Base-by-base conservation (phyloP, 768 basidiomycete species). In the Boletus bicolor region DNA sequence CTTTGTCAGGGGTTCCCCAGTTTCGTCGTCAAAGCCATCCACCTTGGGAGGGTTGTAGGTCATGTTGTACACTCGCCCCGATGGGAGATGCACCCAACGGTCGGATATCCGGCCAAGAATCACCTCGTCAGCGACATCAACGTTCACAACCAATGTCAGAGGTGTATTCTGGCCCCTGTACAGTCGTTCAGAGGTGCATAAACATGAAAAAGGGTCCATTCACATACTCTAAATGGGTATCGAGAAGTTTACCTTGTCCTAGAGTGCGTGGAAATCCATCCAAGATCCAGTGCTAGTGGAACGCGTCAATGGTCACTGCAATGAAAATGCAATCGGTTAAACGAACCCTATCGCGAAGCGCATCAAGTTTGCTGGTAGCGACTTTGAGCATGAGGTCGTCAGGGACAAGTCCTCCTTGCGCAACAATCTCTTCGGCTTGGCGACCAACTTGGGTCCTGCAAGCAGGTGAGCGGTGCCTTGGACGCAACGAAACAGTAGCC, bases 211-310 rank as follows among this genome's bases (percentile, higher is more conserved):
- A 28, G 21, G 32, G 35, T 35, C 19, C 6, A 14, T 14, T 15
- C 32, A 70, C 82, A 38, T 60, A 89, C 88, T 79, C 79, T 49
- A 95, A 81, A 70, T 91, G 82, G 19, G 77, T 75, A 72, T 95
- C 89, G 9, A 96, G 78, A 44, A 93, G 76, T 68, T 83, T 76
- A 4, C 87, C 92, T 70, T 96, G 93, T n/a, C 79, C 82, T 2
- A 93, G 73, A 11, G 93, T 96, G 37, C 93, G 85, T 49, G 94
- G 94, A 65, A 96, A 95, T 30, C 94, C 94, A 61, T 96, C 94
- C 43, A 95, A 71, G 59, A 96, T 88, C 93, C 93, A 95, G 65
- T 90, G 86, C 89, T 93, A 28, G 57, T 11, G 15, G 37, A 17
- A 44, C 17, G 34, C 8, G 51, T 53, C 44, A 51, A 56, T 9